Evolutionary conservation across 2,329 filamentous ascomycete genomes (phyloP), one percentile per base, ranked within the genome.

Genomic region (Cladosporium sp.): DNA sequence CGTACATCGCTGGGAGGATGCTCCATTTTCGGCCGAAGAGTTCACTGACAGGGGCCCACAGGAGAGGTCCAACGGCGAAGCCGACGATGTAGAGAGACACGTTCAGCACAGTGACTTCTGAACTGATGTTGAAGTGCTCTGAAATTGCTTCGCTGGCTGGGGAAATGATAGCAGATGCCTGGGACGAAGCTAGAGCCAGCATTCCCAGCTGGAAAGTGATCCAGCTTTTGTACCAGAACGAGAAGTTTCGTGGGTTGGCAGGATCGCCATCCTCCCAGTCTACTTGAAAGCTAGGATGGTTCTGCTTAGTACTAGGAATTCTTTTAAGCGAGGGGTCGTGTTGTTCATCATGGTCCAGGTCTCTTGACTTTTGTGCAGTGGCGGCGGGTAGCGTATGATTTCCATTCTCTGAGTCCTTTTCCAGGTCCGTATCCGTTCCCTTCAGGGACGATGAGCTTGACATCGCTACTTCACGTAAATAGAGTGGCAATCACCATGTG

Each of bases 81-180:
- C 73, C 75, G 57, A 70, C 72, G 63, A 82, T 71, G 61, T 79
- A 82, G 1, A 82, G 68, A 0, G 79, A 76, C 3, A 82, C 70
- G 20, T 72, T 66, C 5, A 82, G 64, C 2, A 82, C 77, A 2
- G 76, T 72, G 9, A 74, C 74, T 55, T 82, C 78, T 17, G 63
- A 59, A 25, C 74, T 74, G 30, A 82, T 72, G 9, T 71, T 70
- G 25, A 78, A 59, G 54, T 82, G 75, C 34, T 66, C 59, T 1
- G 76, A 72, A 38, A 84, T 76, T 1, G 64, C 69, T 3, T 69
- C 50, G 47, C 76, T 73, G 1, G 78, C 81, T 0, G 81, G 77
- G 2, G 80, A 71, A 39, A 80, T 78, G 58, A 84, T 80, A 17
- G 77, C 80, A 5, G 78, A 80, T 3, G 78, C 81, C 50, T 82